phyloP scores from a whole-genome alignment of 306 rosid genomes.

The Cicer cuneatum region DNA sequence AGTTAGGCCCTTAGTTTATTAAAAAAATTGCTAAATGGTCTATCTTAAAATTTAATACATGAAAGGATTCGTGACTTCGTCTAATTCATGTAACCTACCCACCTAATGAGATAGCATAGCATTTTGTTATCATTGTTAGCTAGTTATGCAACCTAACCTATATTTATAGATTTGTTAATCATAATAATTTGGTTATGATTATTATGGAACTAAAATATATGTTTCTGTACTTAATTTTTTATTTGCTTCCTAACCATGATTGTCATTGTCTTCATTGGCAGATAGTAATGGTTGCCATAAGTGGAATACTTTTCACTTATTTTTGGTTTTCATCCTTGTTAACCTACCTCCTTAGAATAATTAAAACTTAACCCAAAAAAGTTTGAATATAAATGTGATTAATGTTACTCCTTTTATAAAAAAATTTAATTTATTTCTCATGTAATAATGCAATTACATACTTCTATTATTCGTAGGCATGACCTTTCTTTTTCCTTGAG shows the following conservation, averaged over 20 bases:
- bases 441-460: constrained; percentile 11
- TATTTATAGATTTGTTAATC: constrained; percentile 19
- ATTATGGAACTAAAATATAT: background rate
- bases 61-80: background rate
- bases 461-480: constrained; percentile 31
- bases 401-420: constrained; percentile 8
- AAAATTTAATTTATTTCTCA: constrained; percentile 11
- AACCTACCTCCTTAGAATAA: background rate
- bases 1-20: background rate
- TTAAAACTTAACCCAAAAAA: background rate
- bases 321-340: constrained; percentile 1
- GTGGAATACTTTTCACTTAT: background rate
- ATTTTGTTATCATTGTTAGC: constrained; percentile 6
- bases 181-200: background rate
- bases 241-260: constrained; percentile 11
- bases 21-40: background rate
- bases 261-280: constrained; percentile 23
- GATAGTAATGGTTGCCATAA: constrained; percentile 6
- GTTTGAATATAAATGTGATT: constrained; percentile 10
- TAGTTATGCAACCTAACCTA: constrained; percentile 26
- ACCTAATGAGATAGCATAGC: background rate
- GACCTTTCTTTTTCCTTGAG: constrained; percentile 47
- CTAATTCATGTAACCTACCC: background rate
- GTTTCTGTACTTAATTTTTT: constrained; percentile 2
- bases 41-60: background rate